Conservation (phyloP, 805 yeast species). For the Nakazawaea anatomiae region DNA sequence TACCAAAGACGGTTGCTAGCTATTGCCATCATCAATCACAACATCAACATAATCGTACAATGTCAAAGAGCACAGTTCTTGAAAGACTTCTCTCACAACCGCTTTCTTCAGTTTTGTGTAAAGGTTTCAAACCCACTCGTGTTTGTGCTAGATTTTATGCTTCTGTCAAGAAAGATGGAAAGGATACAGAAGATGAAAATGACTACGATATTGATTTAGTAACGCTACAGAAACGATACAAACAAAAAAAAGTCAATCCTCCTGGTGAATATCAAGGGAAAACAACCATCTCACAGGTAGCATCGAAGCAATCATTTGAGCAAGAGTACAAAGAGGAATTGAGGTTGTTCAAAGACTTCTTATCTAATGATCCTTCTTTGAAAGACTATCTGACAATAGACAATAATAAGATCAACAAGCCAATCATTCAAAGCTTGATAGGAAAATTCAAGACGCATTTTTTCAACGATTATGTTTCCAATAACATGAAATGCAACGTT, state of each 20-base stretch:
- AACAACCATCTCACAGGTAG: no score
- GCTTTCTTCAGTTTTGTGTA: background rate
- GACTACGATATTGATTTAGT: conserved; percentile 9
- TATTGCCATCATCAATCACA: no score
- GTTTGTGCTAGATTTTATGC: conserved; percentile 1
- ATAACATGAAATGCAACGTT: conserved; percentile 1
- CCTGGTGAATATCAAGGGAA: no score
- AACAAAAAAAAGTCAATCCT: background rate
- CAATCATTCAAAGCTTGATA: background rate
- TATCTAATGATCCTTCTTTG: background rate
- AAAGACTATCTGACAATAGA: background rate
- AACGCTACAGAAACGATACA: conserved; percentile 4
- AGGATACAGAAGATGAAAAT: background rate
- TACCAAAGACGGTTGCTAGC: no score
- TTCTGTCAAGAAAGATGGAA: background rate
- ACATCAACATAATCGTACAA: no score
- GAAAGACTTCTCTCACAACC: no score
- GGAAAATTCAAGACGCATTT: conserved; percentile 2
- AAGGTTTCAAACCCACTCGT: background rate
- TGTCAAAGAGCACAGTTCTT: no score
- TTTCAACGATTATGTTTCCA: background rate
- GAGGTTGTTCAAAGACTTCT: background rate
- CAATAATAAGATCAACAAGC: background rate
- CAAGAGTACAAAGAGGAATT: conserved; percentile 4
- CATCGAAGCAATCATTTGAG: background rate